Conservation (phyloP, 805 yeast species). For the Suhomyces emberorum region DNA sequence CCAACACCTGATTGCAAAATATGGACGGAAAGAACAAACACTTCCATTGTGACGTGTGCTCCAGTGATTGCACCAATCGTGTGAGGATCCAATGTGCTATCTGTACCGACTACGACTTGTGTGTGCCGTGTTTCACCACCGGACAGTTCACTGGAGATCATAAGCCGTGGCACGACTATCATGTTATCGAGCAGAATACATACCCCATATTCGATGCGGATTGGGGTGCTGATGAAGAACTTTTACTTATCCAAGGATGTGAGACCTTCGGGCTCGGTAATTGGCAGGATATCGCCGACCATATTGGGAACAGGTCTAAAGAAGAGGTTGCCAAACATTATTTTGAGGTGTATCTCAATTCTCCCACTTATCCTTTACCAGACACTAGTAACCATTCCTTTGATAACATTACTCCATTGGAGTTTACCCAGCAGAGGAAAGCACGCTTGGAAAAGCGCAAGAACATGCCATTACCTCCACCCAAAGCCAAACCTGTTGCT, state of each 20-base stretch:
- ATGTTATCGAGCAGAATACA: conserved; percentile 88
- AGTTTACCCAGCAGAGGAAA: conserved; percentile 66
- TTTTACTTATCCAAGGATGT: conserved; percentile 83
- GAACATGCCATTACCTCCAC: conserved; percentile 71
- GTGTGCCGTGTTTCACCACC: conserved; percentile 93
- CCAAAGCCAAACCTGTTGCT: conserved; percentile 83
- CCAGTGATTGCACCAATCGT: conserved; percentile 92
- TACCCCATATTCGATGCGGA: conserved; percentile 86
- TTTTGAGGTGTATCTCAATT: conserved; percentile 62
- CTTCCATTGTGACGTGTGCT: conserved; percentile 93
- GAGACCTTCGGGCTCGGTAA: conserved; percentile 91
- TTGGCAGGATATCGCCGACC: conserved; percentile 98
- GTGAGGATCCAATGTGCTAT: conserved; percentile 89
- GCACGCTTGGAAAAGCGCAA: conserved; percentile 67
- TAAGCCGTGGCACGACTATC: conserved; percentile 91
- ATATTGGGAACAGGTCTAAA: conserved; percentile 85
- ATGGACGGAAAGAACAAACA: conserved; percentile 40
- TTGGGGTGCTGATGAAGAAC: conserved; percentile 99
- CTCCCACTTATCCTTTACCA: conserved; percentile 82
- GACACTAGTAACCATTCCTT: conserved; percentile 68
- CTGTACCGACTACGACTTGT: conserved; percentile 91
- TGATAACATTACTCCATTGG: conserved; percentile 55
- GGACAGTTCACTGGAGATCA: conserved; percentile 82
- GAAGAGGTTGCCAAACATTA: conserved; percentile 92
- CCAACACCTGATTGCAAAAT: conserved; percentile 3